Conservation (phyloP, 2,329 filamentous ascomycete species). For the Xylariaceae sp. region DNA sequence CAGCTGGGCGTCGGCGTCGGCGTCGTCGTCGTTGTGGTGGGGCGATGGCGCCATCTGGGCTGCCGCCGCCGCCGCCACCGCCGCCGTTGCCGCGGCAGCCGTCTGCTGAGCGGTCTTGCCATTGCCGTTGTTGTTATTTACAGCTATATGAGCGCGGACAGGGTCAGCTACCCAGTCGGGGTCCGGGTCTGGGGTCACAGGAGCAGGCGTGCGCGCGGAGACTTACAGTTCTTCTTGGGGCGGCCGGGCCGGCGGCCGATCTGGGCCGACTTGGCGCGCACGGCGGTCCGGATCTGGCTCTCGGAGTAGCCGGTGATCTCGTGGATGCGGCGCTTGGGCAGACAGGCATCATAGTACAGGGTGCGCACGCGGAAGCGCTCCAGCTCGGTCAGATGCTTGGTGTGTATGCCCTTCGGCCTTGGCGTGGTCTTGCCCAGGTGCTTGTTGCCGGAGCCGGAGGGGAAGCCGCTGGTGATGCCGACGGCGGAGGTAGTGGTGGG, state of each 20-base stretch:
- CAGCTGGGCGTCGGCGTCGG: conserved; percentile 7
- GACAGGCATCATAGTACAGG: conserved; percentile 20
- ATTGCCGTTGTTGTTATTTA: too few relatives aligned
- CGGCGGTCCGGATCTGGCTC: conserved; percentile 21
- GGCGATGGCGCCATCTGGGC: too few relatives aligned
- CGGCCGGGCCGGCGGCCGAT: conserved; percentile 16
- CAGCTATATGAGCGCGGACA: too few relatives aligned
- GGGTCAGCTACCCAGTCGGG: too few relatives aligned
- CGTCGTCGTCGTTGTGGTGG: too few relatives aligned
- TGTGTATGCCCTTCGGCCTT: conserved; percentile 19
- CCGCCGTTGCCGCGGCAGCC: conserved; percentile 1
- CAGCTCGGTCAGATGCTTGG: conserved; percentile 21
- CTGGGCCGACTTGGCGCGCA: conserved; percentile 15
- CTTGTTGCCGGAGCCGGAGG: not conserved
- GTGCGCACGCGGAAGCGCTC: conserved; percentile 22
- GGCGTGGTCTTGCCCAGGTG: conserved; percentile 2
- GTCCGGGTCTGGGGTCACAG: too few relatives aligned
- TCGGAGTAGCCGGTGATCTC: conserved; percentile 21
- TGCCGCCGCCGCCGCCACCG: too few relatives aligned
- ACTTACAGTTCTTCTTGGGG: conserved; percentile 17
- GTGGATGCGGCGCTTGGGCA: conserved; percentile 18
- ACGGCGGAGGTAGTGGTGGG: not conserved
- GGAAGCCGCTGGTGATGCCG: not conserved
- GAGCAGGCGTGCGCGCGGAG: too few relatives aligned
- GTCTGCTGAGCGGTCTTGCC: too few relatives aligned